Evolutionary conservation across 495 filamentous ascomycete species (phyloP), one percentile per base, ranked within the genome.

Genomic region (Articulospora tetracladia): DNA sequence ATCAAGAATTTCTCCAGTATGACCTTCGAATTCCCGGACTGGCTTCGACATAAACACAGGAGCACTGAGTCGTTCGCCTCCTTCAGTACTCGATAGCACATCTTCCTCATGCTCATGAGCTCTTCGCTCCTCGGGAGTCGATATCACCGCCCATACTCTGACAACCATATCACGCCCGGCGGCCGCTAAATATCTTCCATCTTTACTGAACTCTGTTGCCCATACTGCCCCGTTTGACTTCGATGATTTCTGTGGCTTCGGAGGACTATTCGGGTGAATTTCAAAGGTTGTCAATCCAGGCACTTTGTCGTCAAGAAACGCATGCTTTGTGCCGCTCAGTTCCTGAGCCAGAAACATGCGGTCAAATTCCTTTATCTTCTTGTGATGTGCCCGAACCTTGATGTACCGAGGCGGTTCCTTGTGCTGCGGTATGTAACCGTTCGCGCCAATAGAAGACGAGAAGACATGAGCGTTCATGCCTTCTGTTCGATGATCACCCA

Each of bases 331-430:
- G 13, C 79, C 80, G 13, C 80, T 76, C 30, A 99, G 74, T 67
- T 97, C 89, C 74, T 99, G 94, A 0, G 94, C 92, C 15, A 97
- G 78, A 70, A 99, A 99, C 49, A 95, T 79, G 28, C 87, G 85
- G 59, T 91, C 83, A 70, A 98, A 98, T 55, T 90, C 87, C 59
- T 86, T 87, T 17, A 83, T 80, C 61, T 88, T 92, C 76, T 96
- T 98, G 69, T 92, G 84, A 64, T 88, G 84, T 13, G 90, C 76
- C 58, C 86, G 81, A 27, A 95, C 86, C 66, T 91, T 90, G 66
- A 98, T 90, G 70, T 99, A 99, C 54, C 88, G 84, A 2, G 95
- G 90, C 10, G 95, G 94, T 50, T 91, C 88, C 48, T 93, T 93
- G 65, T 94, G 86, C 52, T 87, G 89, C 22, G 94, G 95, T 44